Percentiles rank a stretch among this genome's conserved stretches.
phyloP scores from a whole-genome alignment of 208 protist species.

The Leishmania braziliensis region DNA sequence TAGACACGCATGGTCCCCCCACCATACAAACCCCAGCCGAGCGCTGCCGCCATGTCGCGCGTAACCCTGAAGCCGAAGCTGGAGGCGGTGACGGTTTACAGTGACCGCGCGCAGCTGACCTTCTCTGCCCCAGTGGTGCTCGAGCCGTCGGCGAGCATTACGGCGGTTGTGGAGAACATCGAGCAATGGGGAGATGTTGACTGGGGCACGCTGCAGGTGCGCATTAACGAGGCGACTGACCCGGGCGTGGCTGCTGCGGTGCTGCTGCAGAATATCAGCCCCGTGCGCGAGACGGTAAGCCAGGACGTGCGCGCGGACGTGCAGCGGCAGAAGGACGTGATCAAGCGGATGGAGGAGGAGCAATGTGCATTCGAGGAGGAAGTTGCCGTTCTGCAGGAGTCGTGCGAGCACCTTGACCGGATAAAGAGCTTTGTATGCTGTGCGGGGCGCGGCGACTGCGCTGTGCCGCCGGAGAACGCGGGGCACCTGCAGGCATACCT shows the following conservation, averaged over 20 bases:
- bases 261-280: conserved; percentile 35
- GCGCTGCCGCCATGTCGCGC: conserved; percentile 15
- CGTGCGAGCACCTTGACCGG: conserved; percentile 17
- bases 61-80: conserved; percentile 29
- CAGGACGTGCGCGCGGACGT: conserved; percentile 35
- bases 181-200: conserved; percentile 34
- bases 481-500: conserved; percentile 30
- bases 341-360: conserved; percentile 23
- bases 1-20: background rate
- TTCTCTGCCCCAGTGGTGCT: conserved; percentile 25
- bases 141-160: conserved; percentile 11
- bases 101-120: conserved; percentile 34
- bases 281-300: conserved; percentile 19
- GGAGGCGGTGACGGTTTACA: conserved; percentile 33
- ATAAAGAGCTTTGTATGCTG: conserved; percentile 14
- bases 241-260: conserved; percentile 20
- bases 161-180: conserved; percentile 26
- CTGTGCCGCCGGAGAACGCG: background rate
- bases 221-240: conserved; percentile 19
- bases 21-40: background rate
- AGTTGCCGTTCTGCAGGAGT: conserved; percentile 15
- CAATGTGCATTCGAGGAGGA: conserved; percentile 12
- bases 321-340: conserved; percentile 25
- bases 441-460: conserved; percentile 6
- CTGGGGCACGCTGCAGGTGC: conserved; percentile 45